A percentile compares a stretch with the other conserved stretches of the same genome.
Evolutionary conservation across 2,329 filamentous ascomycete species (phyloP).

Genomic region (Alternaria triticina): DNA sequence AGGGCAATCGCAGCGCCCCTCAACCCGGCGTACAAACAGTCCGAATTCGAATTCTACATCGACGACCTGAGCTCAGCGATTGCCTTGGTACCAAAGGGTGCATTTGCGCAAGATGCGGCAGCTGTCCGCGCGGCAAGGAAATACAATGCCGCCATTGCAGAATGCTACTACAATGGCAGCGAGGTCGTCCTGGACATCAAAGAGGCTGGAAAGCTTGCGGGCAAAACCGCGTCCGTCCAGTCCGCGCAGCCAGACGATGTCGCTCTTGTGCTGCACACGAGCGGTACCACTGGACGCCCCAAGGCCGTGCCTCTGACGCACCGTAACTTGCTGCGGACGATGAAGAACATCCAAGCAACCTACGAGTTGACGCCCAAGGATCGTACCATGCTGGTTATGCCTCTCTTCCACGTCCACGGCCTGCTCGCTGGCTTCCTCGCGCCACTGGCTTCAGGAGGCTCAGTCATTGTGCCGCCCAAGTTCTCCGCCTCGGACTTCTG

Average conservation of each 20-base stretch:
- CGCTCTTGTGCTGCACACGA: constrained; percentile 82
- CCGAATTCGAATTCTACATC: constrained; percentile 91
- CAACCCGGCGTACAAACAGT: constrained; percentile 87
- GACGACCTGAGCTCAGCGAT: constrained; percentile 82
- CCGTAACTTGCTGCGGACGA: constrained; percentile 79
- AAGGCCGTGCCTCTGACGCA: constrained; percentile 84
- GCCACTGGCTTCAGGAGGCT: constrained; percentile 76
- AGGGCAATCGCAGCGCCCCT: constrained; percentile 83
- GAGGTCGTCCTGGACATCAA: constrained; percentile 81
- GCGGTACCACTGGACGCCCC: constrained; percentile 82
- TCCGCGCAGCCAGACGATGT: constrained; percentile 75
- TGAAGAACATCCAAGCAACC: constrained; percentile 81
- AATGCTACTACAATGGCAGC: constrained; percentile 78
- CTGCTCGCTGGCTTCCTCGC: constrained; percentile 82
- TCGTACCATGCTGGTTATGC: constrained; percentile 87
- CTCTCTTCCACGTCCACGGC: constrained; percentile 90
- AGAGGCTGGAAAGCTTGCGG: constrained; percentile 70
- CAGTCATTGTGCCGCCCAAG: constrained; percentile 76
- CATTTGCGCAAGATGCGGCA: constrained; percentile 69
- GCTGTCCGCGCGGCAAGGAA: constrained; percentile 78
- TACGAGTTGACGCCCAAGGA: constrained; percentile 75
- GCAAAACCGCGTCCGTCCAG: constrained; percentile 57
- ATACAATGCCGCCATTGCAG: constrained; percentile 83
- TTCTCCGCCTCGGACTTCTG: constrained; percentile 88
- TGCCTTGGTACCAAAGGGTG: constrained; percentile 75